Conservation (phyloP, 805 yeast genomes). For the Saccharomyces paradoxus region DNA sequence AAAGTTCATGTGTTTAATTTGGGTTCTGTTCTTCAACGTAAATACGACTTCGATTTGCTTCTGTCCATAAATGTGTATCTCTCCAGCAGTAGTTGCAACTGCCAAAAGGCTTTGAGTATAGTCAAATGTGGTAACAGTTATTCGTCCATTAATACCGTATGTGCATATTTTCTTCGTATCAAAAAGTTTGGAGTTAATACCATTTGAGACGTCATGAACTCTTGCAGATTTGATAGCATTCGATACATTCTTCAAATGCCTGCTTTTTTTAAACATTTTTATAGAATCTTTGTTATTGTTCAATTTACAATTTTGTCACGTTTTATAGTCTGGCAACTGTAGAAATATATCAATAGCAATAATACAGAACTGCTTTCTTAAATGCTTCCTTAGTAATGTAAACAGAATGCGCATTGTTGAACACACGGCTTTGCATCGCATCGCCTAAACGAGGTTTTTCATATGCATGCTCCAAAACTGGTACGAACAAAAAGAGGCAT, state of each 20-base stretch:
- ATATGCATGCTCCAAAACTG: not conserved
- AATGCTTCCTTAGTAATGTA: not conserved
- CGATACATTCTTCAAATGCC: constrained; percentile 10
- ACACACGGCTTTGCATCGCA: not conserved
- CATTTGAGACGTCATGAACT: constrained; percentile 24
- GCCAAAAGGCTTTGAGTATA: constrained; percentile 85
- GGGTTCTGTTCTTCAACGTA: constrained; percentile 41
- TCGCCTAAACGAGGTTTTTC: not conserved
- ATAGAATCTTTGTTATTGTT: not conserved
- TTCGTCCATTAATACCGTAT: constrained; percentile 59
- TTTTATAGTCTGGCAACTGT: not conserved
- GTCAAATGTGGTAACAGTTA: constrained; percentile 67
- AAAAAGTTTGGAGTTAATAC: constrained; percentile 25
- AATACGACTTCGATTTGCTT: constrained; percentile 67
- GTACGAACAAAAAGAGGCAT: not conserved
- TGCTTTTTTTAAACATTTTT: not conserved
- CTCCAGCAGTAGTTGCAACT: constrained; percentile 61
- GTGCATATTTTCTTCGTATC: constrained; percentile 27
- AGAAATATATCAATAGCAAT: not conserved
- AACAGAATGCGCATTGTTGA: not conserved
- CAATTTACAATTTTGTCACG: not conserved
- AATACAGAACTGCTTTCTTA: not conserved
- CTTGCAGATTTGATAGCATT: constrained; percentile 29
- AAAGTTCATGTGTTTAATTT: constrained; percentile 52
- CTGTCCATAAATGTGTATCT: constrained; percentile 76